These are phyloP conservation scores for Bolboschoenoplectus hybrid DNA, from an alignment of 202 grass and related monocot genomes.

Conservation along the genomic window DNA sequence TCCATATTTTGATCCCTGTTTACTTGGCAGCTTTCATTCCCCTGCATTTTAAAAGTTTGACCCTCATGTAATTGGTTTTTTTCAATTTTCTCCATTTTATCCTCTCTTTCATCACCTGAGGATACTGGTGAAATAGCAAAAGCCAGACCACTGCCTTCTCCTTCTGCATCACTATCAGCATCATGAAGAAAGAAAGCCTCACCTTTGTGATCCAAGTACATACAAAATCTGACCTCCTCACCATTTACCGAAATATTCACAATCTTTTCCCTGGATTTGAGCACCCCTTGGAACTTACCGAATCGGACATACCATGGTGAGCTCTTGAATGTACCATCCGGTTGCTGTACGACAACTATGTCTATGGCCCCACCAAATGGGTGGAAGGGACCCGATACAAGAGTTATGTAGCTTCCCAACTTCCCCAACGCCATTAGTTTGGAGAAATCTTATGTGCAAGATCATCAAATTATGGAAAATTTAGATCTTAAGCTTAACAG, in stretches of 20 bases:
- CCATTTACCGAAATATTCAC: slow-evolving; percentile 80
- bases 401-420: slow-evolving; percentile 60
- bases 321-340: slow-evolving; percentile 86
- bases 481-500: slow-evolving; percentile 4
- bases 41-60: slow-evolving; percentile 53
- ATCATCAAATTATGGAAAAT: slow-evolving; percentile 53
- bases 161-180: slow-evolving; percentile 33
- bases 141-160: slow-evolving; percentile 37
- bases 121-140: slow-evolving; percentile 53
- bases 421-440: slow-evolving; percentile 55
- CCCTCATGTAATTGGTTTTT: slow-evolving; percentile 18
- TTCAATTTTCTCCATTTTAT: neutral
- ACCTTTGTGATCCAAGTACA: slow-evolving; percentile 84
- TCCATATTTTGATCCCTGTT: slow-evolving; percentile 17
- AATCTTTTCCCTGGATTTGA: slow-evolving; percentile 85
- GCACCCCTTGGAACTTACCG: slow-evolving; percentile 94
- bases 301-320: slow-evolving; percentile 94
- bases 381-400: slow-evolving; percentile 72
- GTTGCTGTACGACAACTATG: slow-evolving; percentile 90
- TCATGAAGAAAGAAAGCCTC: slow-evolving; percentile 79
- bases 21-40: slow-evolving; percentile 45
- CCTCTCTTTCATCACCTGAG: slow-evolving; percentile 58
- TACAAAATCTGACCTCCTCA: slow-evolving; percentile 68
- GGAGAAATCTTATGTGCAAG: slow-evolving; percentile 27
- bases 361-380: slow-evolving; percentile 88